Percentiles rank a stretch among this genome's conserved stretches.
Conservation (phyloP, 257 asterid species). For the Eucommia ulmoides region DNA sequence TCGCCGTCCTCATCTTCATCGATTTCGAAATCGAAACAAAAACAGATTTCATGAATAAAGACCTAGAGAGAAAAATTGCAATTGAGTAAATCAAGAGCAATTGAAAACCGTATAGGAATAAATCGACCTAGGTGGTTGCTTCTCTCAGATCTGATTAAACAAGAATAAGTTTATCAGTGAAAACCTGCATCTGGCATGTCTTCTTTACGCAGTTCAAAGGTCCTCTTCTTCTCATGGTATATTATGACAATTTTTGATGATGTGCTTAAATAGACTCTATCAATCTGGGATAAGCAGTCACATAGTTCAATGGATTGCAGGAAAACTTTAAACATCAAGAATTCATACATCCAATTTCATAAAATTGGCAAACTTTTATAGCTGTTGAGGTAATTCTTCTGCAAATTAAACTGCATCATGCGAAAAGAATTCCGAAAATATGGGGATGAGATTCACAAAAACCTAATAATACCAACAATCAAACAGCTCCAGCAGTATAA, state of each 20-base stretch:
- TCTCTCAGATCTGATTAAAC: conserved; percentile 3
- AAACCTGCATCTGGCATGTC: conserved; percentile 85
- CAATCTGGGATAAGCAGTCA: conserved; percentile 38
- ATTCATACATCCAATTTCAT: neutral
- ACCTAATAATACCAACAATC: too few species aligned
- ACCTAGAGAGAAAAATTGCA: too few species aligned
- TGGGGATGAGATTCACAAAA: too few species aligned
- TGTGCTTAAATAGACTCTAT: conserved; percentile 63
- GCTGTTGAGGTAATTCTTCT: conserved; percentile 13
- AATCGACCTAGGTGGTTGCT: too few species aligned
- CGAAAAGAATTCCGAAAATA: too few species aligned
- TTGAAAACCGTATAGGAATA: too few species aligned
- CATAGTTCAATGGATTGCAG: conserved; percentile 5
- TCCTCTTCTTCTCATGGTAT: conserved; percentile 84
- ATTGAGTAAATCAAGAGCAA: too few species aligned
- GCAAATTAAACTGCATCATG: conserved; percentile 37
- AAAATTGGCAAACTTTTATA: neutral
- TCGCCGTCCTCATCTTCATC: too few species aligned
- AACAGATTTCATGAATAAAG: too few species aligned
- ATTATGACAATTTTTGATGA: conserved; percentile 74
- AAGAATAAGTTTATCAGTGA: conserved; percentile 2
- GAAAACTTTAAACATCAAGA: neutral
- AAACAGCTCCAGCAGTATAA: too few species aligned
- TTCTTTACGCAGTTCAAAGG: conserved; percentile 62
- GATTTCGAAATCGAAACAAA: too few species aligned